Percentiles rank a stretch among this genome's conserved stretches.
Conservation (phyloP, 371 early-diverging fungal genomes). For the Globomyces sp. region DNA sequence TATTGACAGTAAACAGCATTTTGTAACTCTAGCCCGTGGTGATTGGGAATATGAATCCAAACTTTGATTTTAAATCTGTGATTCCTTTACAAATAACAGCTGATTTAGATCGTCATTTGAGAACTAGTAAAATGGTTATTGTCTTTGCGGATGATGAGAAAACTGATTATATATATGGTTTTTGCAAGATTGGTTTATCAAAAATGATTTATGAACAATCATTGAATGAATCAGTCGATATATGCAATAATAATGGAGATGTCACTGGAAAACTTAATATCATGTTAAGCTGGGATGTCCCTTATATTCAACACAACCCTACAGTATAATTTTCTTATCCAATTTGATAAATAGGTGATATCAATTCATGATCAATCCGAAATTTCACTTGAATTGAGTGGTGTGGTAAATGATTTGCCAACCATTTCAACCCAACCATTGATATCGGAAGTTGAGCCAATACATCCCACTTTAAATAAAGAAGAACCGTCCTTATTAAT, state of each 20-base stretch:
- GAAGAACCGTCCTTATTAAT: too few relatives aligned
- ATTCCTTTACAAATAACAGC: slow-evolving; percentile 38
- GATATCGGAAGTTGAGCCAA: too few relatives aligned
- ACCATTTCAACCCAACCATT: too few relatives aligned
- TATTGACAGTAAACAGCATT: slow-evolving; percentile 18
- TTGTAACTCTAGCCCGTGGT: slow-evolving; percentile 25
- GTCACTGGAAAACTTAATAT: background rate
- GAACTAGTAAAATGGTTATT: slow-evolving; percentile 34
- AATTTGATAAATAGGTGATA: background rate
- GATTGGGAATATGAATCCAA: slow-evolving; percentile 31
- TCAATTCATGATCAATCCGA: background rate
- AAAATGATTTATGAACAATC: slow-evolving; percentile 31
- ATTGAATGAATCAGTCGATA: slow-evolving; percentile 16
- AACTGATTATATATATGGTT: slow-evolving; percentile 38
- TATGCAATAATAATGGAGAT: background rate
- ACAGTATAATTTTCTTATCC: background rate
- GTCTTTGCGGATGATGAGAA: slow-evolving; percentile 35
- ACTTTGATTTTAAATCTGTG: slow-evolving; percentile 31
- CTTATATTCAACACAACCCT: background rate
- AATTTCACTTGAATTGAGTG: too few relatives aligned
- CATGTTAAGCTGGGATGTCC: slow-evolving; percentile 5
- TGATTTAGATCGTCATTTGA: slow-evolving; percentile 39
- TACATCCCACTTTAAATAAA: too few relatives aligned
- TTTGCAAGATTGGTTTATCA: slow-evolving; percentile 28
- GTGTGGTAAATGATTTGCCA: too few relatives aligned